Base-by-base conservation (phyloP, 2,329 filamentous ascomycete species). In the Colletotrichum phormii region DNA sequence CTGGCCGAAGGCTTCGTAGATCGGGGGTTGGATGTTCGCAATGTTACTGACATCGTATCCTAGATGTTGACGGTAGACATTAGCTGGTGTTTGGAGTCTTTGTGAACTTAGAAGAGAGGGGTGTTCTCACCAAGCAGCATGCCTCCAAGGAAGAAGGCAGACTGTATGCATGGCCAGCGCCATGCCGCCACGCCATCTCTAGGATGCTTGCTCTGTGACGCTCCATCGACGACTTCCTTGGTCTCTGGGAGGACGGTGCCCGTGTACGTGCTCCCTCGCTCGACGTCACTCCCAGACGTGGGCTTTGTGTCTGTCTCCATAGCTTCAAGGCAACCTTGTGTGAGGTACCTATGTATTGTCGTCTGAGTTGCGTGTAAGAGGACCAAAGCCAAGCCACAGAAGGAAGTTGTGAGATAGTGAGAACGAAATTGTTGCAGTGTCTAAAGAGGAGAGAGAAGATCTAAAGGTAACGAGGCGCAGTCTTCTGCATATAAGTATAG, bases 21-120 rank as follows among this genome's bases (percentile, higher is more conserved):
- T 86, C 4, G 87, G 88, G 9, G 81, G 82, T 78, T 90, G 91
- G 60, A 89, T 87, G 75, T 90, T 87, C 8, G 88, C 86, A 22
- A 86, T 84, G 67, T 86, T 84, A 73, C 82, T 82, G 8, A 84
- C 78, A 72, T 85, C 83, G 75, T 84, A 85, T 22, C 83, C 83
- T 84, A 1, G 2, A 3, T 26, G 18, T 18, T 12, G 2, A 5
- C 9, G 18, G 29, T 1, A 49, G n/a, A 6, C 5, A 8, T 58
- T 13, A 49, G 55, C n/a, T 49, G 13, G 8, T 4, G 11, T 29
- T 11, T 8, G 8, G 1, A 11, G n/a, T 3, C 5, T 29, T 18
- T 22, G 18, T 22, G 8, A 5, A 3, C 11, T 22, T 55, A 9
- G 18, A 18, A 22, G 12, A 13, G 2, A 11, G 13, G 18, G 29